A percentile compares a stretch with the other conserved stretches of the same genome.
phyloP scores from a whole-genome alignment of 225 moss, liverwort and hornwort genomes.

The Physcomitrellopsis africana region DNA sequence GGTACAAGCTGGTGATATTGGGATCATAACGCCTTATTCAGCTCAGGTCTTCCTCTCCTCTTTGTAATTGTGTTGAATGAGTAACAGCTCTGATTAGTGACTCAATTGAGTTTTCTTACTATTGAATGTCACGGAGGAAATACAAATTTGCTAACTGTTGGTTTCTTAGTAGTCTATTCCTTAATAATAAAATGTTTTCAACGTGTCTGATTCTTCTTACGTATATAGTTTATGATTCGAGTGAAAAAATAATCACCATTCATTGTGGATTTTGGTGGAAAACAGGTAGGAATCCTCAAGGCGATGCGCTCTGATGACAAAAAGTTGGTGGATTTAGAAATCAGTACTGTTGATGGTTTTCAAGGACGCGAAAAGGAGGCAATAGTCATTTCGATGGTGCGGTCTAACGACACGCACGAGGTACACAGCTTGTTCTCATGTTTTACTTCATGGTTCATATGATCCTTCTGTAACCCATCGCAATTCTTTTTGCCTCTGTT shows the following conservation, averaged over 20 bases:
- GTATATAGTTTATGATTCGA: not conserved
- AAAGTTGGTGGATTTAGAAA: constrained; percentile 73
- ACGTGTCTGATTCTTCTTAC: not conserved
- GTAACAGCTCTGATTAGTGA: constrained; percentile 9
- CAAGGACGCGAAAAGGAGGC: constrained; percentile 99
- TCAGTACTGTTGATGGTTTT: constrained; percentile 96
- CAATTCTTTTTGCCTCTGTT: constrained; percentile 1
- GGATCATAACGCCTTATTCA: constrained; percentile 92
- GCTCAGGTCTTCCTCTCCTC: constrained; percentile 68
- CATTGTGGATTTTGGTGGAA: constrained; percentile 24
- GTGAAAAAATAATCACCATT: not conserved
- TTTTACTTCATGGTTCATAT: not conserved
- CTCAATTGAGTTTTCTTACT: constrained; percentile 1
- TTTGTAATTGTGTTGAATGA: constrained; percentile 16
- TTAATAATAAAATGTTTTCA: not conserved
- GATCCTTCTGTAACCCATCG: not conserved
- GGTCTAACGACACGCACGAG: constrained; percentile 93
- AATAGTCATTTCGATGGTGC: constrained; percentile 98
- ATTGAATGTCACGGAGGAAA: not conserved
- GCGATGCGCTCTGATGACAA: constrained; percentile 71
- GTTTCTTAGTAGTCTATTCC: not conserved
- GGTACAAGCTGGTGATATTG: constrained; percentile 77
- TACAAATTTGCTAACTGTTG: not conserved
- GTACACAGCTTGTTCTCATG: constrained; percentile 35
- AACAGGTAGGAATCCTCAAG: constrained; percentile 84